Conservation (phyloP, 352 stramenopile genomes). For the Thraustochytrium sp. region DNA sequence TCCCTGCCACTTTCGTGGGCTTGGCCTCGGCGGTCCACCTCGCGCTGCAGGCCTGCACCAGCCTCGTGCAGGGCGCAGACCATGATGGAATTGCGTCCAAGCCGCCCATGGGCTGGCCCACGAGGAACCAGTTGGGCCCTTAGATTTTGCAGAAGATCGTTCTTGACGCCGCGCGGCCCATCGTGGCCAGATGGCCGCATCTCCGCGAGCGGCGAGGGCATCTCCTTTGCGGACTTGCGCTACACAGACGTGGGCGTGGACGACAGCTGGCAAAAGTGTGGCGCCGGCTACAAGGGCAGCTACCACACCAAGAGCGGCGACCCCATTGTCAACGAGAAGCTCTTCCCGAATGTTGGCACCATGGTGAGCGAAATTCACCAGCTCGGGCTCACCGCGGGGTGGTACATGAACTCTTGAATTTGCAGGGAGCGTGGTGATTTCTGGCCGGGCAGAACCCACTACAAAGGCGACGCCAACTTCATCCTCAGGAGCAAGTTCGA, state of each 20-base stretch:
- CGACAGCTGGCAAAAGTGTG: conserved; percentile 52
- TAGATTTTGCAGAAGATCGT: conserved; percentile 49
- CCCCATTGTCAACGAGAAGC: conserved; percentile 49
- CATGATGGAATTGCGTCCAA: conserved; percentile 50
- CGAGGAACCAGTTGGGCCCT: conserved; percentile 48
- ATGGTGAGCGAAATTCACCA: conserved; percentile 50
- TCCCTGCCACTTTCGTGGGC: too few relatives aligned
- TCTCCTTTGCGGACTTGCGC: conserved; percentile 50
- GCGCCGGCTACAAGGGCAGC: not conserved
- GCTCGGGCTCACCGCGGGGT: conserved; percentile 51
- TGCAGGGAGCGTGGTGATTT: conserved; percentile 44
- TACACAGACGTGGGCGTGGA: conserved; percentile 53
- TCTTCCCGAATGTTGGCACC: conserved; percentile 49
- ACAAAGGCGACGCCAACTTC: conserved; percentile 48
- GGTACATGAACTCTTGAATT: conserved; percentile 56
- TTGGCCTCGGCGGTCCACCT: too few relatives aligned
- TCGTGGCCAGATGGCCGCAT: not conserved
- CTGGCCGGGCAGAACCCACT: conserved; percentile 42
- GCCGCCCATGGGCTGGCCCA: conserved; percentile 51
- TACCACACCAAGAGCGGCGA: conserved; percentile 50
- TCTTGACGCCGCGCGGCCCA: not conserved
- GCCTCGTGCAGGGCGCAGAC: too few relatives aligned
- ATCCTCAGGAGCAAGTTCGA: conserved; percentile 50
- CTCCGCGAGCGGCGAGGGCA: not conserved
- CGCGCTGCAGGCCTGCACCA: too few relatives aligned